A percentile compares a stretch with the other conserved stretches of the same genome.
These are phyloP conservation scores for Aspergillus eucalypticola DNA, from an alignment of 2,329 filamentous ascomycete species.

Conservation along the genomic window DNA sequence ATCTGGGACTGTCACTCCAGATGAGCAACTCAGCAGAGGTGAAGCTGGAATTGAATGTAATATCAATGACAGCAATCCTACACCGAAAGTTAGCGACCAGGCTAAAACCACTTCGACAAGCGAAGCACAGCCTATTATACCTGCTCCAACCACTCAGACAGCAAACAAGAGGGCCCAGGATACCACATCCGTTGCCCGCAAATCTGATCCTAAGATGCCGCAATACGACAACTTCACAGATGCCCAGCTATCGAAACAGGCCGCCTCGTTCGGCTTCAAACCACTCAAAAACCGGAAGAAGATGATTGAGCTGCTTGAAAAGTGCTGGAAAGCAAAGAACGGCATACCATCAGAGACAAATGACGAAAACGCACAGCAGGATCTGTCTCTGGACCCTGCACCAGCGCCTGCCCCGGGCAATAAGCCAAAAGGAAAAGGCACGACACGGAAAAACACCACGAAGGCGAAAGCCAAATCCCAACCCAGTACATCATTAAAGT, in stretches of 20 bases:
- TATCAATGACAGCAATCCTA: not conserved
- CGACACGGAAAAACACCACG: slow-evolving; percentile 9
- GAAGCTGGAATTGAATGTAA: not conserved
- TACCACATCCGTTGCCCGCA: not conserved
- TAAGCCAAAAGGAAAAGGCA: not conserved
- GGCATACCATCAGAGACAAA: slow-evolving; percentile 21
- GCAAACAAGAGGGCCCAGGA: not conserved
- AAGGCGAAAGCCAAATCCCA: slow-evolving; percentile 14
- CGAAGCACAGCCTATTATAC: not conserved
- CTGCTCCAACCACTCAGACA: not conserved
- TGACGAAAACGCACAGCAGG: slow-evolving; percentile 22
- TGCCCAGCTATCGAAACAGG: slow-evolving; percentile 61
- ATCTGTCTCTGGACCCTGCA: not conserved
- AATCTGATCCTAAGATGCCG: slow-evolving; percentile 44
- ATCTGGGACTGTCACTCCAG: slow-evolving; percentile 7
- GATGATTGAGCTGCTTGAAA: slow-evolving; percentile 69
- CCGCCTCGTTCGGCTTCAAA: slow-evolving; percentile 71
- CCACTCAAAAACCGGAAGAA: slow-evolving; percentile 65
- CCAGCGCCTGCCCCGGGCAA: not conserved
- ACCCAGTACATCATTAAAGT: not conserved
- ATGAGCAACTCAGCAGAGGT: not conserved
- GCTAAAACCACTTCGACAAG: not conserved
- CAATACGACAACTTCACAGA: slow-evolving; percentile 65
- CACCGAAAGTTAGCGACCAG: not conserved
- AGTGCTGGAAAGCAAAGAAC: slow-evolving; percentile 68